Evolutionary conservation across 306 rosid species (phyloP), one percentile per base, ranked within the genome.

Genomic region (Sicyos edulis): DNA sequence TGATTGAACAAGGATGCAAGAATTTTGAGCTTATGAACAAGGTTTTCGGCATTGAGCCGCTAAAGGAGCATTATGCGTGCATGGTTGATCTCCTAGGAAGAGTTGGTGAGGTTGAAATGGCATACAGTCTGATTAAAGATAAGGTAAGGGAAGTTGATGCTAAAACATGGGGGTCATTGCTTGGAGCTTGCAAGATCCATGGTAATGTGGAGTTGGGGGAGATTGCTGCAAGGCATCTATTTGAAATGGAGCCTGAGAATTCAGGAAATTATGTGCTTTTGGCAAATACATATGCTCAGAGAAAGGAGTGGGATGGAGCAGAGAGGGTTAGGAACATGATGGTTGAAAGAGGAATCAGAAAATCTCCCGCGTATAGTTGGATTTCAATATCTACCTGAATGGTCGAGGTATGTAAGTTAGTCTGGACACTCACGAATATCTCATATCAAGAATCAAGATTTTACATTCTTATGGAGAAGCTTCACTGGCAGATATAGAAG

Each of bases 71-170:
- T 72, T 86, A 80, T 78, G 40, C 90, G 70, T 91, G 95, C 76
- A 73, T 88, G 61, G 86, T 88, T 75, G 92, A 91, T 78, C 89
- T 91, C 57, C 83, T 88, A 67, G 92, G 90, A 44, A 83, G 88
- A 76, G 89, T 86, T 6, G 92, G 95, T 63, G 75, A 82, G 67
- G 77, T 88, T 37, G 89, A 88, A 57, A 86, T 63, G 81, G 95
- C 96, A 42, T 79, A 81, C 61, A 66, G 24, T 77, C 73, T 88
- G 69, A 72, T 85, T 24, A 79, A 47, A 78, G 85, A 77, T 56
- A 82, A 73, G n/a, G 77, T 59, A 54, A 61, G 45, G 10, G 45
- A 40, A 26, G 78, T 74, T 9, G 91, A 88, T 82, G 92, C 88
- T 20, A 78, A 81, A 67, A 76, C 82, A 49, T 86, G 92, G 97